A percentile compares a stretch with the other conserved stretches of the same genome.
Conservation (phyloP, 1,284 basidiomycete species). For the Trametes polyzona region DNA sequence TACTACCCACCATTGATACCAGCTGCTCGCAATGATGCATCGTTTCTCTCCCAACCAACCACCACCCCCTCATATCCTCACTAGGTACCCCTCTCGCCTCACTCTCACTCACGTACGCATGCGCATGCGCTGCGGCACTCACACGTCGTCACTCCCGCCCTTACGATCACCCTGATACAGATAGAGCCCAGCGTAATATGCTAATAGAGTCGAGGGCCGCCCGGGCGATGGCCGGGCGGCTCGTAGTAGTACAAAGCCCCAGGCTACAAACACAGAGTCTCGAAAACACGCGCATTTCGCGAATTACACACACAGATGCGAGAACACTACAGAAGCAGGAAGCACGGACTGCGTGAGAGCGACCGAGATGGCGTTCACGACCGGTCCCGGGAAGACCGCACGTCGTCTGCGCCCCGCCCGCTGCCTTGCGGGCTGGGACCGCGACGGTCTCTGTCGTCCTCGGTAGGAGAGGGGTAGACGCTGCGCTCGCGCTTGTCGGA, state of each 20-base stretch:
- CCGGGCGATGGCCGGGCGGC: conserved; percentile 5
- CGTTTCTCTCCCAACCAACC: neutral
- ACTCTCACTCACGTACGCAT: neutral
- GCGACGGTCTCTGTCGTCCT: neutral
- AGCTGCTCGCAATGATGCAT: conserved; percentile 8
- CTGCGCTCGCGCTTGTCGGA: neutral
- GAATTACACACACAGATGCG: neutral
- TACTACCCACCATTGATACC: conserved; percentile 13
- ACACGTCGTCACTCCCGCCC: neutral
- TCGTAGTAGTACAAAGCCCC: conserved; percentile 16
- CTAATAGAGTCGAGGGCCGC: conserved; percentile 13
- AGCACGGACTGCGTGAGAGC: too few species aligned
- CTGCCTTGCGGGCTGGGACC: neutral
- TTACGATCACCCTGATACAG: conserved; percentile 13
- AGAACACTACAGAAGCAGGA: too few species aligned
- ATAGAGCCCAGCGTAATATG: conserved; percentile 25
- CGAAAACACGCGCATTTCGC: neutral
- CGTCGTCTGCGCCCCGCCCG: neutral
- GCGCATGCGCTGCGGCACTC: conserved; percentile 7
- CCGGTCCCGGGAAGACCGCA: neutral
- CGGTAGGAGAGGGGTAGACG: neutral
- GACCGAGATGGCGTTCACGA: too few species aligned
- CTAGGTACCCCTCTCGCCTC: neutral
- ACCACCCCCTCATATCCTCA: neutral
- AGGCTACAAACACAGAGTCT: too few species aligned